Conservation (phyloP, 2,329 filamentous ascomycete species). For the Phyllosticta capitalensis region DNA sequence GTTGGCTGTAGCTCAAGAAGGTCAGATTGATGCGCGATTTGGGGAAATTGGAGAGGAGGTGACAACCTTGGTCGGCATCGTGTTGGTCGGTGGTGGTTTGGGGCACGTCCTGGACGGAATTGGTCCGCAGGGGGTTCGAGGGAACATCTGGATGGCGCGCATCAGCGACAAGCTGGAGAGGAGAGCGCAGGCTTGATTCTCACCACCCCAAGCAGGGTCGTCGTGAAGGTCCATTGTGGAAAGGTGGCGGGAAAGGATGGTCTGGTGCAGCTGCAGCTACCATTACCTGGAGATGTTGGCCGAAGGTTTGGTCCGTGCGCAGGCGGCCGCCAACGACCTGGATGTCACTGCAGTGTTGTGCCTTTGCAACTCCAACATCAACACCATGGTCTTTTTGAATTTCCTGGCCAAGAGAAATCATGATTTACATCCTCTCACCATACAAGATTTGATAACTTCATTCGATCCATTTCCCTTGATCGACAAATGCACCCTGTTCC, state of each 20-base stretch:
- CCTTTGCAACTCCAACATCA: no score
- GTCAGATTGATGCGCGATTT: slow-evolving; percentile 12
- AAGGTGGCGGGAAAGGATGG: neutral
- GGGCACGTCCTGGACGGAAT: slow-evolving; percentile 30
- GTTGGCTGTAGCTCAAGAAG: neutral
- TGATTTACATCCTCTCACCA: no score
- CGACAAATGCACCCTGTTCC: no score
- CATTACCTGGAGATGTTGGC: neutral
- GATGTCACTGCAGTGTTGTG: no score
- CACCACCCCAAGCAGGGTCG: slow-evolving; percentile 36
- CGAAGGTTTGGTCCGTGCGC: neutral
- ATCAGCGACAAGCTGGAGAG: slow-evolving; percentile 5
- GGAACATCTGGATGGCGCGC: slow-evolving; percentile 34
- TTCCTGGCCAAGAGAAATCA: no score
- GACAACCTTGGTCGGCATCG: slow-evolving; percentile 10
- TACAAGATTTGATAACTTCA: no score
- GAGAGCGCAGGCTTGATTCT: slow-evolving; percentile 6
- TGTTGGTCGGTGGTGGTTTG: slow-evolving; percentile 26
- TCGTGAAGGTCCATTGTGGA: slow-evolving; percentile 33
- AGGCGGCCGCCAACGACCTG: neutral
- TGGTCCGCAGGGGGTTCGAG: slow-evolving; percentile 28
- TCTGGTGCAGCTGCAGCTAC: neutral
- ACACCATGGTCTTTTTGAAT: no score
- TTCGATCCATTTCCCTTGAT: no score
- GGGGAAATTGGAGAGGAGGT: slow-evolving; percentile 2